Evolutionary conservation across 2,329 filamentous ascomycete genomes (phyloP), one percentile per base, ranked within the genome.

Genomic region (Claviceps digitariae): DNA sequence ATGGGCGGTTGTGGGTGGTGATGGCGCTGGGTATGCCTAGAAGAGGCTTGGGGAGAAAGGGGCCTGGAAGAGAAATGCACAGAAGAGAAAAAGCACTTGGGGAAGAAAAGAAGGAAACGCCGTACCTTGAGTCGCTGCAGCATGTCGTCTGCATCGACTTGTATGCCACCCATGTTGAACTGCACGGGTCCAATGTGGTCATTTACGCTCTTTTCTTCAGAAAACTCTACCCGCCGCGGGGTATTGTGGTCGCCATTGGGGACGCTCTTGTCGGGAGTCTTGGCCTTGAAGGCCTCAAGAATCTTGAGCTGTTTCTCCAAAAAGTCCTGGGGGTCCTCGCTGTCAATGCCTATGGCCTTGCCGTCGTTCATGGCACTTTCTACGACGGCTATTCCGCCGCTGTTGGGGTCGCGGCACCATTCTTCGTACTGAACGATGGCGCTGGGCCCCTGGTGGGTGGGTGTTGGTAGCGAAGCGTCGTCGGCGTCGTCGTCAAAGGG

Each of bases 161-260:
- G 90, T 57, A 98, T 96, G 52, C 93, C 93, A 44, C 93, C 93
- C 78, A 98, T 93, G 66, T 98, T 98, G 72, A 97, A 96, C 64
- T 95, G 90, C 58, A 96, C 90, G 0, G 90, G 90, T 0, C 90
- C 90, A 62, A 95, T 95, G 62, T 95, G 90, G 63, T 91, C 87
- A 60, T 83, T 84, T 52, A 79, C 74, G 57, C 69, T 73, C 57
- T 72, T 75, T 57, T 72, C 69, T 15, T 69, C 68, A n/a, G 65
- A 60, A 45, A 70, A 57, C 62, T 69, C 67, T 6, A 60, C 48
- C n/a, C 61, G 60, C 23, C 62, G 59, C 2, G 62, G 57, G 15
- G 58, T 56, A 6, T 59, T 57, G 20, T 59, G 57, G 15, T 57
- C 51, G 40, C 57, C 61, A 41, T 66, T 62, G 3, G 58, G 43